Percentiles rank a stretch among this genome's conserved stretches.
Conservation (phyloP, 2,329 filamentous ascomycete genomes). For the Calycina herbarum region DNA sequence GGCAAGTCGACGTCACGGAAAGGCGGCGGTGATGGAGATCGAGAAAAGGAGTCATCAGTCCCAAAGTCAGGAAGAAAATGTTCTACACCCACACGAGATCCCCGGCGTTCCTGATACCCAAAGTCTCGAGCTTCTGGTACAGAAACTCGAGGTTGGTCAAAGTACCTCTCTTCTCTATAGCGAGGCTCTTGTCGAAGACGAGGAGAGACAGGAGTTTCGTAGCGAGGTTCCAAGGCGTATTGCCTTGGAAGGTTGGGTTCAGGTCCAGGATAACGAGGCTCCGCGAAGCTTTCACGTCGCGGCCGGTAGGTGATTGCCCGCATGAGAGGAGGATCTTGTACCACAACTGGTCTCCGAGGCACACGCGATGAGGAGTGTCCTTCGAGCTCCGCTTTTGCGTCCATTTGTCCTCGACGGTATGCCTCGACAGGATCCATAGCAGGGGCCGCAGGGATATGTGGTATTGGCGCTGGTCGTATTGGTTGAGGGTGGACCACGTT, state of each 20-base stretch:
- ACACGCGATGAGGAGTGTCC: not conserved
- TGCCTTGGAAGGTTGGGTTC: not conserved
- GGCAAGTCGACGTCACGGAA: not conserved
- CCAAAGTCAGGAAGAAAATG: not conserved
- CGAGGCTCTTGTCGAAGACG: not conserved
- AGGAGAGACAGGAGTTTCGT: not conserved
- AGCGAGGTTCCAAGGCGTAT: constrained; percentile 4
- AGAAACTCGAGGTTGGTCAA: not conserved
- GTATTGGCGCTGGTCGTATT: not conserved
- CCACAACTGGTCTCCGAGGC: not conserved
- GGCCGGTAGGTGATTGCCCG: not conserved
- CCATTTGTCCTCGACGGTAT: not conserved
- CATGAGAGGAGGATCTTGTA: not conserved
- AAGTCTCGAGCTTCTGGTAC: not conserved
- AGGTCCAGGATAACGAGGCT: not conserved
- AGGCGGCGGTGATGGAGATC: not conserved
- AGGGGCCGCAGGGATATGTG: not conserved
- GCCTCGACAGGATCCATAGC: not conserved
- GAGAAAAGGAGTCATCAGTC: not conserved
- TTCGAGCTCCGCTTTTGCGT: not conserved
- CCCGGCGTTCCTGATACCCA: not conserved
- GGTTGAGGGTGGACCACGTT: not conserved
- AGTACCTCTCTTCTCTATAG: not conserved
- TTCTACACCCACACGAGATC: not conserved
- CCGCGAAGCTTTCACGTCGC: not conserved